A percentile compares a stretch with the other conserved stretches of the same genome.
Conservation (phyloP, 1,284 basidiomycete genomes). For the Trametes sp. region DNA sequence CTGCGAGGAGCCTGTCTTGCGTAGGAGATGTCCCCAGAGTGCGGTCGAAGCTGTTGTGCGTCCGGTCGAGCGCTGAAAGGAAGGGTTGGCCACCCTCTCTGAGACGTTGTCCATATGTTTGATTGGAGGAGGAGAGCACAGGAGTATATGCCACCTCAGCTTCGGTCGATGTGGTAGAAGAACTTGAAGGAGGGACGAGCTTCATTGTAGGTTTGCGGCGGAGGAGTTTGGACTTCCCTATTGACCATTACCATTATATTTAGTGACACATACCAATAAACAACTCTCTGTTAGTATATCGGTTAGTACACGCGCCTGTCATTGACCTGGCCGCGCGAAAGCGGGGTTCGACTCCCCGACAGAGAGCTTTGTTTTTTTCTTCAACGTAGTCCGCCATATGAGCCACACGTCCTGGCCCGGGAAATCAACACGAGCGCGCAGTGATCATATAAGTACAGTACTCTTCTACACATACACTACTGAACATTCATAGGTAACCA, state of each 20-base stretch:
- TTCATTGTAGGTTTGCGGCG: no score
- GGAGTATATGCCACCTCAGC: no score
- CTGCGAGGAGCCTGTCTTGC: constrained; percentile 27
- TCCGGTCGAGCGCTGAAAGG: not conserved
- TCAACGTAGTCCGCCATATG: no score
- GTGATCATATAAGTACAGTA: not conserved
- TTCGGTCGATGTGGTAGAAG: no score
- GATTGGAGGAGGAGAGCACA: no score
- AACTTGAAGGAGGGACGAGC: no score
- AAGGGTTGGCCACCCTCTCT: not conserved
- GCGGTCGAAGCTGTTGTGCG: constrained; percentile 24
- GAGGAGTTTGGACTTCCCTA: no score
- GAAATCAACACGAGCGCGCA: no score
- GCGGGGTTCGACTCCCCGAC: constrained; percentile 52
- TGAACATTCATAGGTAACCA: not conserved
- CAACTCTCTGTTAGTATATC: constrained; percentile 26
- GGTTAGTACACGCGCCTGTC: constrained; percentile 26
- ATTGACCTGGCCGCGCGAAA: constrained; percentile 43
- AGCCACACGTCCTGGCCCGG: no score
- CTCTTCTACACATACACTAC: not conserved
- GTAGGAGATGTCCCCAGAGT: constrained; percentile 44
- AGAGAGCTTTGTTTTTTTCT: constrained; percentile 36
- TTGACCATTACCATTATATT: no score
- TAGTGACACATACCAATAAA: no score
- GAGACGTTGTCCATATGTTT: not conserved